Base-by-base conservation (phyloP, 805 yeast species). In the Candida dendrica region DNA sequence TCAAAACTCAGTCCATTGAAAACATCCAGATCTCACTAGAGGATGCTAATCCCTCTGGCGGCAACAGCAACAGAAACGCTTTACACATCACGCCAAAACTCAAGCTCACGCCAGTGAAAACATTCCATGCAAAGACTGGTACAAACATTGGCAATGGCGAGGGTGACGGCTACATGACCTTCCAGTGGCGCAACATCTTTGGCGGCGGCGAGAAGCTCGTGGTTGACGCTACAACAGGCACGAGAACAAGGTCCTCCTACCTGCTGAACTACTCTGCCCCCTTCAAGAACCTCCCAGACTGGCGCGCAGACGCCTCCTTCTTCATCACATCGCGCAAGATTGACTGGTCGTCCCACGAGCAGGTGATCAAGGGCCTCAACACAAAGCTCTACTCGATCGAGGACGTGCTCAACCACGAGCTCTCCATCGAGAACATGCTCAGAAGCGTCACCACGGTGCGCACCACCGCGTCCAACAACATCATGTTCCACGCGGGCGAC, bases 81-180 rank as follows among this genome's bases (percentile, higher is more conserved):
- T 41, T 61, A 6, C 55, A 54, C 13, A 50, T 65, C 3, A 53
- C 54, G 6, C 65, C 69, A 15, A 53, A 47, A 15, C 38, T 66
- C 13, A 56, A 61, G 30, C 39, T 68, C 10, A 33, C 49, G 5
- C 90, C 91, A 0, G 74, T 74, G 4, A 87, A 87, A 51, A 73
- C 75, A 49, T 84, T 89, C 52, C 72, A 75, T 45, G 90, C 95
- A 41, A 85, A 84, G 52, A 86, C 97, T 1, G 99, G 99, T 4
- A 93, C 98, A 2, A 90, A 89, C 60, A 77, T 93, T 7, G 98
- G 98, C 2, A 91, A 93, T 57, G 95, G 95, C 27, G 98, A 93
- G 66, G 98, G 97, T 26, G 93, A 86, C 56, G 98, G 97, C 1
- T 89, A 90, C 56, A 71, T 88, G 37, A 81, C 86, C 27, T 77